A percentile compares a stretch with the other conserved stretches of the same genome.
Evolutionary conservation across 75 land plant genomes (phyloP).

Genomic region (Pinus tabuliformis): DNA sequence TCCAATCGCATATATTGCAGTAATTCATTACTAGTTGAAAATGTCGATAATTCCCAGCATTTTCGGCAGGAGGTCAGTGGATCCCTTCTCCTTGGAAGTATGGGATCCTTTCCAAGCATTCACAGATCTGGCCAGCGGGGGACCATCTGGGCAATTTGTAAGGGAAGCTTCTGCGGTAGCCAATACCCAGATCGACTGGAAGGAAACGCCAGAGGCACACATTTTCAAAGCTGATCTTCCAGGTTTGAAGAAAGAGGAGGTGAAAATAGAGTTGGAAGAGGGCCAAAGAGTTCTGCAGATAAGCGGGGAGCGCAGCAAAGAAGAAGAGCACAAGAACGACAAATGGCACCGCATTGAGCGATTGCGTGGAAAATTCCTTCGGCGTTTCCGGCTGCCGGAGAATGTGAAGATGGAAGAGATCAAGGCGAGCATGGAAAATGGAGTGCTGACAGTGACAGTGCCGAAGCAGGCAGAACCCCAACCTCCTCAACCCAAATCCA

Average conservation of each 20-base stretch:
- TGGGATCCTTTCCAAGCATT: constrained; percentile 42
- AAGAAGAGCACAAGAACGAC: constrained; percentile 15
- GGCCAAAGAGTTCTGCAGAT: constrained; percentile 26
- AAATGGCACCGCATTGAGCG: constrained; percentile 37
- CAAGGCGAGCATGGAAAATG: constrained; percentile 19
- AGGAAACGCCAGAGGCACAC: constrained; percentile 46
- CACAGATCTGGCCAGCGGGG: constrained; percentile 1
- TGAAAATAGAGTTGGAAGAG: constrained; percentile 34
- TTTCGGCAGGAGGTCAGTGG: constrained; percentile 13
- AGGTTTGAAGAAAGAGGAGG: constrained; percentile 19
- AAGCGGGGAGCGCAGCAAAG: constrained; percentile 28
- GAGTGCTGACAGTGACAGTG: constrained; percentile 28
- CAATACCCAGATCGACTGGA: constrained; percentile 36
- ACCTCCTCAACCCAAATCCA: neutral
- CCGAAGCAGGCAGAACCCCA: constrained; percentile 15
- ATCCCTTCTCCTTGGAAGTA: constrained; percentile 24
- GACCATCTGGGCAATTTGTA: constrained; percentile 6
- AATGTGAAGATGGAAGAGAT: constrained; percentile 26
- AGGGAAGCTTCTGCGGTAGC: constrained; percentile 25
- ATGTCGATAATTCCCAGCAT: constrained; percentile 7
- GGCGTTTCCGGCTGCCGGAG: constrained; percentile 41
- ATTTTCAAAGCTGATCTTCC: constrained; percentile 52
- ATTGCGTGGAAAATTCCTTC: constrained; percentile 19
- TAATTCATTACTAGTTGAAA: no score
- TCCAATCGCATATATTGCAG: no score